A percentile compares a stretch with the other conserved stretches of the same genome.
Conservation (phyloP, 768 basidiomycete genomes). For the Boletus pseudo-olivaceus region DNA sequence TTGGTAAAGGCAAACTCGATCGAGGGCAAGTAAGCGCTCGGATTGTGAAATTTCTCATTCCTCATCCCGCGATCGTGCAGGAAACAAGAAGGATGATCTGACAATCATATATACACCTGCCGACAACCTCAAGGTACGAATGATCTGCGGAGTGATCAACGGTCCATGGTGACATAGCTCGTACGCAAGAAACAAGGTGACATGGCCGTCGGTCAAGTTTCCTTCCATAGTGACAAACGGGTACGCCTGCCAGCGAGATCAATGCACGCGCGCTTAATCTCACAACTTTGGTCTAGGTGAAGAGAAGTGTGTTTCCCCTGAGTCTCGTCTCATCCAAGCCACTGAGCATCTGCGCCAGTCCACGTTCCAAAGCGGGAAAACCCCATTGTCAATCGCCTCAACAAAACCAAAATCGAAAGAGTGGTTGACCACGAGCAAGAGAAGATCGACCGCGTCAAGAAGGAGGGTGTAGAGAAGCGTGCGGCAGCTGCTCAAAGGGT, state of each 20-base stretch:
- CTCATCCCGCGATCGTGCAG: slow-evolving; percentile 37
- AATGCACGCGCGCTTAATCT: background rate
- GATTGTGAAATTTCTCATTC: background rate
- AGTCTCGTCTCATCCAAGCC: background rate
- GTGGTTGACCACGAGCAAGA: slow-evolving; percentile 92
- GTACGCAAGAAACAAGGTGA: slow-evolving; percentile 85
- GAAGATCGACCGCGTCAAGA: slow-evolving; percentile 73
- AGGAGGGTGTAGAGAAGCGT: slow-evolving; percentile 63
- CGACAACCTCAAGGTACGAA: slow-evolving; percentile 80
- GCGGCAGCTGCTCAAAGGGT: slow-evolving; percentile 69
- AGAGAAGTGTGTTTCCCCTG: slow-evolving; percentile 51
- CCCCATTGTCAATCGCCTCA: slow-evolving; percentile 83
- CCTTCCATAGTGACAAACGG: slow-evolving; percentile 88
- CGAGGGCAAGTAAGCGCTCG: slow-evolving; percentile 51
- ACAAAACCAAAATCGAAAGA: slow-evolving; percentile 86
- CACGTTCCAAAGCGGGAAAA: slow-evolving; percentile 83
- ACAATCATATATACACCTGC: slow-evolving; percentile 94
- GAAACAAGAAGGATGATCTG: slow-evolving; percentile 93
- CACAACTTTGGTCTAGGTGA: slow-evolving; percentile 51
- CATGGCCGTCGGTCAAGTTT: slow-evolving; percentile 96
- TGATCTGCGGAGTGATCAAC: background rate
- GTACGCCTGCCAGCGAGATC: slow-evolving; percentile 36
- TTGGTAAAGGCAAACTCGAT: slow-evolving; percentile 98
- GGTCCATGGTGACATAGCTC: background rate
- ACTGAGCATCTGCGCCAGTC: slow-evolving; percentile 40